Percentiles rank a stretch among this genome's conserved stretches.
These are phyloP conservation scores for Pythium phragmitis DNA, from an alignment of 352 stramenopile species.

Conservation along the genomic window DNA sequence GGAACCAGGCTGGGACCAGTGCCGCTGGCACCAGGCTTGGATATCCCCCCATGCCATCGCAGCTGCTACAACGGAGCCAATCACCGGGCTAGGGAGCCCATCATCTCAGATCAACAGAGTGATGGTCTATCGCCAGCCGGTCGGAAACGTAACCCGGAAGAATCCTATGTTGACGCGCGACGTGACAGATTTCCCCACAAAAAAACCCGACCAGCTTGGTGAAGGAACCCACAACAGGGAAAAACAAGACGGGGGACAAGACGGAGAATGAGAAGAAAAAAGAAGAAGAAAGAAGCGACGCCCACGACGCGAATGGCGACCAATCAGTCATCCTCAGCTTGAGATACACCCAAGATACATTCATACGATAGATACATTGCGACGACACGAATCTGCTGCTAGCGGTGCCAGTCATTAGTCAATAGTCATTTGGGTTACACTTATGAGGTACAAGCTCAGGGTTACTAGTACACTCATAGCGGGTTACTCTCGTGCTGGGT, in stretches of 20 bases:
- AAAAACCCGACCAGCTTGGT: neutral
- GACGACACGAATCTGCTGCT: no score
- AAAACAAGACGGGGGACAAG: neutral
- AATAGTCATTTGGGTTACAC: neutral
- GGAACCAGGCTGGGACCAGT: no score
- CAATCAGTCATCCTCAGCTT: no score
- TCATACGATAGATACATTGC: no score
- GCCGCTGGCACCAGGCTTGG: neutral
- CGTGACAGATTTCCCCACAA: neutral
- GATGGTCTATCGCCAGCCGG: slow-evolving; percentile 8
- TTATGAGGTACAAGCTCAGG: neutral
- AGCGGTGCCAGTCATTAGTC: neutral
- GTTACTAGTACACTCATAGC: neutral
- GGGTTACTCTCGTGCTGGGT: no score
- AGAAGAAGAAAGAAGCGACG: neutral
- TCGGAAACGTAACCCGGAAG: neutral
- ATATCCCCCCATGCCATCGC: neutral
- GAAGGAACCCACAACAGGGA: neutral
- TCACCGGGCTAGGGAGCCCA: slow-evolving; percentile 1
- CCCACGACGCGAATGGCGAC: neutral
- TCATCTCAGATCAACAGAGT: slow-evolving; percentile 13
- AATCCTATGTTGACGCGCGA: neutral
- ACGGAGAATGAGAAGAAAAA: slow-evolving; percentile 2
- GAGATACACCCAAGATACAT: no score
- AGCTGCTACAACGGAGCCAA: slow-evolving; percentile 8